Conservation (phyloP, 805 yeast species). For the Wickerhamiella sergipiensis region DNA sequence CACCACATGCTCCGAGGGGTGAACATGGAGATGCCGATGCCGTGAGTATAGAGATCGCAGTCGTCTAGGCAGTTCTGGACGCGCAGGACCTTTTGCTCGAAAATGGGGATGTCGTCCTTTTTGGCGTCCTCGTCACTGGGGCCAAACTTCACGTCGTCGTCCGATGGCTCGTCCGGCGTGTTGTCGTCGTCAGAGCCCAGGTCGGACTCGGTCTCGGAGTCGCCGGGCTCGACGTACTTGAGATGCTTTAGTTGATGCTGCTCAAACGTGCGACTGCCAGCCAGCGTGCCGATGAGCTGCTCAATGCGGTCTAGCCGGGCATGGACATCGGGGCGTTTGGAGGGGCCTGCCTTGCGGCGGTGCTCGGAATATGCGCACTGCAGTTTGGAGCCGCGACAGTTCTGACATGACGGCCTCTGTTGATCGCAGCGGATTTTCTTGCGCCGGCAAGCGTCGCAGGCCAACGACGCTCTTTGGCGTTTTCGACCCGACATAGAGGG, state of each 20-base stretch:
- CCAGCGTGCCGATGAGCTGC: constrained; percentile 15
- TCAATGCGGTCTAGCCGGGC: constrained; percentile 20
- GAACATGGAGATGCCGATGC: constrained; percentile 8
- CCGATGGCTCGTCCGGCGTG: neutral
- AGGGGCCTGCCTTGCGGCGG: constrained; percentile 7
- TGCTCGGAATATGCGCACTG: constrained; percentile 40
- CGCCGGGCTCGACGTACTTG: neutral
- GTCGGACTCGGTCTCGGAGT: neutral
- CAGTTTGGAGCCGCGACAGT: constrained; percentile 63
- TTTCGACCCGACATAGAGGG: constrained; percentile 7
- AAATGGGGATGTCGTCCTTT: neutral
- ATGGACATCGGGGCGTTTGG: constrained; percentile 1
- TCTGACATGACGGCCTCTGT: constrained; percentile 47
- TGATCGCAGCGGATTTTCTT: constrained; percentile 67
- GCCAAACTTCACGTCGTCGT: constrained; percentile 4
- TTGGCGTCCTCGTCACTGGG: constrained; percentile 2
- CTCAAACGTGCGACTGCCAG: constrained; percentile 1
- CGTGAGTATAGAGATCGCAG: constrained; percentile 10
- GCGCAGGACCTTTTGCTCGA: neutral
- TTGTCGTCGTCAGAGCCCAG: neutral
- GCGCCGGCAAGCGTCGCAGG: constrained; percentile 76
- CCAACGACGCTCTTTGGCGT: constrained; percentile 55
- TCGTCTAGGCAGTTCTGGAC: constrained; percentile 8
- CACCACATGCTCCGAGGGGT: constrained; percentile 10
- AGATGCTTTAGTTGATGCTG: constrained; percentile 1